Percentiles rank a stretch among this genome's conserved stretches.
Conservation (phyloP, 1,139 yeast species). For the Blastobotrys aristatus region DNA sequence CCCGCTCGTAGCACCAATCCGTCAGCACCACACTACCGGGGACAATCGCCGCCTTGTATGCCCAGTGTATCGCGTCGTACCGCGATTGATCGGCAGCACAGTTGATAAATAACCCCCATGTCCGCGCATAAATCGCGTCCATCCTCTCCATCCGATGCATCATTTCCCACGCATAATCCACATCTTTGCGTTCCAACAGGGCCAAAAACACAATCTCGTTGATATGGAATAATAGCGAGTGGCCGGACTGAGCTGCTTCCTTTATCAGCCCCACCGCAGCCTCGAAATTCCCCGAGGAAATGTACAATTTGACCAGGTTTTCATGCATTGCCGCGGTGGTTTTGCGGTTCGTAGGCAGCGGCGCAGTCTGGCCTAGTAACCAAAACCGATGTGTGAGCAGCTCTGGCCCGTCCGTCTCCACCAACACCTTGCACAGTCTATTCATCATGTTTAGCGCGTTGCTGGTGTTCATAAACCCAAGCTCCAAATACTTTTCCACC, state of each 20-base stretch:
- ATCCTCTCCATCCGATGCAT: conserved; percentile 24
- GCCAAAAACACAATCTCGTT: conserved; percentile 30
- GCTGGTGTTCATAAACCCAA: conserved; percentile 9
- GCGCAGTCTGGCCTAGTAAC: conserved; percentile 1
- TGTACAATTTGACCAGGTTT: conserved; percentile 22
- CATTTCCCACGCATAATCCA: conserved; percentile 29
- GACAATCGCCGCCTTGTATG: conserved; percentile 27
- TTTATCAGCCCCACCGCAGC: conserved; percentile 26
- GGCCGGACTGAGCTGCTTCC: conserved; percentile 22
- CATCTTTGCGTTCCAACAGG: conserved; percentile 26
- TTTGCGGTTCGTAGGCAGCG: conserved; percentile 5
- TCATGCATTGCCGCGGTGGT: conserved; percentile 4
- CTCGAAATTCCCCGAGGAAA: conserved; percentile 25
- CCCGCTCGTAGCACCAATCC: conserved; percentile 28
- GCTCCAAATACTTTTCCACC: conserved; percentile 10
- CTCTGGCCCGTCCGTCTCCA: conserved; percentile 17
- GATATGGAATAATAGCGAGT: conserved; percentile 22
- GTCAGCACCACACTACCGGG: conserved; percentile 32
- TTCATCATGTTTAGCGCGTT: conserved; percentile 13
- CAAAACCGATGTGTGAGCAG: conserved; percentile 16
- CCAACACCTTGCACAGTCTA: conserved; percentile 12
- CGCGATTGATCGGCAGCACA: conserved; percentile 24
- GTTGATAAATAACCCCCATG: conserved; percentile 34
- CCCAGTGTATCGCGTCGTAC: conserved; percentile 29
- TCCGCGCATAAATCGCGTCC: conserved; percentile 28